A percentile compares a stretch with the other conserved stretches of the same genome.
phyloP scores from a whole-genome alignment of 2,329 filamentous ascomycete species.

The Neofusicoccum parvum region DNA sequence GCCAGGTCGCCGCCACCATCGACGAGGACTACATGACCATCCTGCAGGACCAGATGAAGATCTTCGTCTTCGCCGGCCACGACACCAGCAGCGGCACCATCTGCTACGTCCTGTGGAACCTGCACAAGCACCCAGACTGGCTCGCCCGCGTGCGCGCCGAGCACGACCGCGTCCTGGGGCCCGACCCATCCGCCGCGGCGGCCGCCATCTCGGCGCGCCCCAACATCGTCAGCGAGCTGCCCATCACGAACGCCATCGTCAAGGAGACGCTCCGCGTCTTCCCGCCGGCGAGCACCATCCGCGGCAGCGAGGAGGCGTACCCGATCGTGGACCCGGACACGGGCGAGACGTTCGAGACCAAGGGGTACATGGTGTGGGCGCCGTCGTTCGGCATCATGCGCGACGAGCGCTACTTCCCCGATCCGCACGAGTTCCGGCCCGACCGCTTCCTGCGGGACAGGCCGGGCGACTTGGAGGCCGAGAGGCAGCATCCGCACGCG shows the following conservation, averaged over 20 bases:
- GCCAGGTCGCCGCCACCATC: neutral
- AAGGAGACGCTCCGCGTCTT: constrained; percentile 39
- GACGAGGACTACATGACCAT: neutral
- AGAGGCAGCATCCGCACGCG: constrained; percentile 22
- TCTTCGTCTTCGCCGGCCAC: constrained; percentile 40
- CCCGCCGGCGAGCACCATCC: constrained; percentile 27
- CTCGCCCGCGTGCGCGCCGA: constrained; percentile 32
- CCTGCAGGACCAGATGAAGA: constrained; percentile 29
- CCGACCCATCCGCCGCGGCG: constrained; percentile 22
- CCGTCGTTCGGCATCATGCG: constrained; percentile 1
- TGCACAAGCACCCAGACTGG: constrained; percentile 30
- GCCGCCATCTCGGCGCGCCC: constrained; percentile 26
- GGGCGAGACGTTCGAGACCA: constrained; percentile 6
- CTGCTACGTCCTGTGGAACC: constrained; percentile 32
- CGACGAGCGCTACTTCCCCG: constrained; percentile 11
- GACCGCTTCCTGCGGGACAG: constrained; percentile 14
- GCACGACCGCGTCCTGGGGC: constrained; percentile 35
- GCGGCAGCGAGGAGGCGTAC: constrained; percentile 5
- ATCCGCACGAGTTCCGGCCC: constrained; percentile 10
- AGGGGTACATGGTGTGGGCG: constrained; percentile 11
- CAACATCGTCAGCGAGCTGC: constrained; percentile 32
- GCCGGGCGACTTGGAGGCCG: constrained; percentile 19
- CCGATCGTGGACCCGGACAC: constrained; percentile 15
- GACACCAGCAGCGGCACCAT: constrained; percentile 39
- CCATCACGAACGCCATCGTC: constrained; percentile 37